Evolutionary conservation across 192 early-diverging fungal genomes (phyloP).

Genomic region (Backusella parvicylindrica): DNA sequence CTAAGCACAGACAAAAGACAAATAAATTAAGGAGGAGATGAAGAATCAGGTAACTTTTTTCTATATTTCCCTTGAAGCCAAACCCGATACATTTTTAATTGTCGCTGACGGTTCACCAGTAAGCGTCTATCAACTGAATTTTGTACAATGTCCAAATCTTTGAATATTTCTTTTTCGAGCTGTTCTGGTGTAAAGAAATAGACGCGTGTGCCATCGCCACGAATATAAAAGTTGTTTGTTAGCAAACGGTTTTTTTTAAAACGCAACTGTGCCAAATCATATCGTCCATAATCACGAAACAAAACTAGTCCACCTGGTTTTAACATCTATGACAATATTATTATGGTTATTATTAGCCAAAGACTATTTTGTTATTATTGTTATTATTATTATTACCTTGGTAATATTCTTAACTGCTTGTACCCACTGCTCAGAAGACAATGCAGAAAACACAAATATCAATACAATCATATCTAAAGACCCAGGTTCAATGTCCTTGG

Average conservation of each 20-base stretch:
- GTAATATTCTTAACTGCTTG: constrained; percentile 79
- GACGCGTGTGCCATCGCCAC: constrained; percentile 93
- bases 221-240: constrained; percentile 93
- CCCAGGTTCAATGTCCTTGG: constrained; percentile 66
- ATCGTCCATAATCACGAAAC: constrained; percentile 95
- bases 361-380: too few species aligned
- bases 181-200: constrained; percentile 84
- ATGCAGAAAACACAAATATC: constrained; percentile 94
- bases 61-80: constrained; percentile 98
- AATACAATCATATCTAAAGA: constrained; percentile 89
- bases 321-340: constrained; percentile 39
- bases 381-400: constrained; percentile 41
- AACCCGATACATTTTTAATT: constrained; percentile 96
- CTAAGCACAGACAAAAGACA: constrained; percentile 1
- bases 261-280: constrained; percentile 95
- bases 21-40: constrained; percentile 7
- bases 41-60: constrained; percentile 38
- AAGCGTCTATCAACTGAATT: constrained; percentile 90
- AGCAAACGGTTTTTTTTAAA: constrained; percentile 91
- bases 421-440: constrained; percentile 83
- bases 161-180: constrained; percentile 38
- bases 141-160: constrained; percentile 66
- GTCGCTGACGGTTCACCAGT: constrained; percentile 85
- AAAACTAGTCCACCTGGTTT: constrained; percentile 90
- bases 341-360: too few species aligned